Conservation (phyloP, 352 stramenopile species). For the Peronosclerospora sorghi region DNA sequence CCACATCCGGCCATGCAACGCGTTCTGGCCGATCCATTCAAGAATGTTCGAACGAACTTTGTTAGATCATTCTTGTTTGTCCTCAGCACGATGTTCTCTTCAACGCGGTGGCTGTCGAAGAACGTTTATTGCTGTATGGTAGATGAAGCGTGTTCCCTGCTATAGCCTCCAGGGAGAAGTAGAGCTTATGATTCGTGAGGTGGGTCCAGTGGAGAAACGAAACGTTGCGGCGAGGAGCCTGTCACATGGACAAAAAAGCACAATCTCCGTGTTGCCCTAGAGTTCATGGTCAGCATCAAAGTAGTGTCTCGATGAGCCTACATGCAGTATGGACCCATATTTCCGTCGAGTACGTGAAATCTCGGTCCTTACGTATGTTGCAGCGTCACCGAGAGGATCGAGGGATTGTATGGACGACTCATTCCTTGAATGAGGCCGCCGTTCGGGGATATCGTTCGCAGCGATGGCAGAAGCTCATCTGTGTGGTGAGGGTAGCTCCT, state of each 20-base stretch:
- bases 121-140: constrained; percentile 91
- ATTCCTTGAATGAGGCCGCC: constrained; percentile 85
- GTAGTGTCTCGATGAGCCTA: constrained; percentile 90
- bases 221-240: constrained; percentile 48
- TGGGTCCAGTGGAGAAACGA: constrained; percentile 86
- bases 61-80: constrained; percentile 91
- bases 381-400: constrained; percentile 66
- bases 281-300: constrained; percentile 89
- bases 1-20: constrained; percentile 48
- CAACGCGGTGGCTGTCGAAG: constrained; percentile 88
- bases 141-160: constrained; percentile 80
- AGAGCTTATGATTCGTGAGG: constrained; percentile 47
- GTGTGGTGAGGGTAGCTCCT: constrained; percentile 66
- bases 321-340: constrained; percentile 93
- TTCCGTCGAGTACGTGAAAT: constrained; percentile 90
- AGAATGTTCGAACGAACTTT: constrained; percentile 78
- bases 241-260: constrained; percentile 91
- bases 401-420: constrained; percentile 73
- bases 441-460: constrained; percentile 71
- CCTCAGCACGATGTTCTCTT: constrained; percentile 95
- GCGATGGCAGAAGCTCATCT: constrained; percentile 90
- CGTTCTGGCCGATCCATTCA: constrained; percentile 63
- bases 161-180: constrained; percentile 41
- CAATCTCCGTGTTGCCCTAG: constrained; percentile 92
- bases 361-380: too few species aligned